These are phyloP conservation scores for Gossypium davidsonii DNA, from an alignment of 441 rosid species.

Conservation along the genomic window DNA sequence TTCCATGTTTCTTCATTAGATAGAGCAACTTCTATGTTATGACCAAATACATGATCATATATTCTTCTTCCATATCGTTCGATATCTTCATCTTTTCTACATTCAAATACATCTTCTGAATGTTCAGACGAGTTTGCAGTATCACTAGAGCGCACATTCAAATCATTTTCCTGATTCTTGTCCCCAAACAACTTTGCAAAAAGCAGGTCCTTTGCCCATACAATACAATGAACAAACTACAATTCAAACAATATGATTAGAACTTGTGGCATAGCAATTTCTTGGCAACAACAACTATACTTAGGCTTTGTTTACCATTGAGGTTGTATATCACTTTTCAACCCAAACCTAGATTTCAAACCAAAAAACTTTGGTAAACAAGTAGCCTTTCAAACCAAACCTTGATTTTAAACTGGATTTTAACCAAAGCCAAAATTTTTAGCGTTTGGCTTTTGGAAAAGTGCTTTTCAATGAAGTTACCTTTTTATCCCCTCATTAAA, in stretches of 20 bases:
- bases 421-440: no score
- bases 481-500: no score
- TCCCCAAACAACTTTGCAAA: conserved; percentile 97
- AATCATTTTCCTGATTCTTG: conserved; percentile 88
- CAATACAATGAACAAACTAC: conserved; percentile 91
- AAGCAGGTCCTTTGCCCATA: conserved; percentile 53
- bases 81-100: conserved; percentile 58
- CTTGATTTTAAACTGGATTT: no score
- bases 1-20: conserved; percentile 97
- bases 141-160: conserved; percentile 77
- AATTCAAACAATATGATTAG: conserved; percentile 17
- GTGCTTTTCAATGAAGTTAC: no score
- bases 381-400: no score
- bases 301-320: no score
- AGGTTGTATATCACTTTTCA: no score
- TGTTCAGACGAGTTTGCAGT: conserved; percentile 58
- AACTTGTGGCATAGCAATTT: neutral
- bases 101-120: conserved; percentile 60
- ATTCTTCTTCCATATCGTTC: conserved; percentile 84
- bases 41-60: conserved; percentile 95
- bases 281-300: neutral
- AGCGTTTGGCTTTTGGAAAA: no score
- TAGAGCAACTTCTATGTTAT: conserved; percentile 80
- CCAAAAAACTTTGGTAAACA: no score
- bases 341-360: no score